Evolutionary conservation across 73 alveolate genomes (phyloP).

Genomic region (Stentor roeselii): DNA sequence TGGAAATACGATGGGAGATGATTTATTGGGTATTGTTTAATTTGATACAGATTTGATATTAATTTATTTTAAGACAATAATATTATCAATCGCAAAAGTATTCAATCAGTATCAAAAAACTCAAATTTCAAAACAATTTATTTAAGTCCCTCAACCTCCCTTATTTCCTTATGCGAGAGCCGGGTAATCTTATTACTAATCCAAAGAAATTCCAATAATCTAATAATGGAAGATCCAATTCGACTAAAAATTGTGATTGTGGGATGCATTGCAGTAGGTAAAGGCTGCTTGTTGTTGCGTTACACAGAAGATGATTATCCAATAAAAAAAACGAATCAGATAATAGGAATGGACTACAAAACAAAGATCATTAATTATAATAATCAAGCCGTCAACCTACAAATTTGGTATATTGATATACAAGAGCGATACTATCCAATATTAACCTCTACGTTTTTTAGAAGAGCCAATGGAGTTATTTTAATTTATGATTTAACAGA

Average conservation of each 20-base stretch:
- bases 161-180: no score
- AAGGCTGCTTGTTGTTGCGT: slow-evolving; percentile 69
- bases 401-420: slow-evolving; percentile 95
- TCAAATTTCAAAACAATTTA: no score
- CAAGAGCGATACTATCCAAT: slow-evolving; percentile 84
- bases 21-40: no score
- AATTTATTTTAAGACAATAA: no score
- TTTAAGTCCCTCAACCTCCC: no score
- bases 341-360: slow-evolving; percentile 87
- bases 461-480: slow-evolving; percentile 92
- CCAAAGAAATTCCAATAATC: no score
- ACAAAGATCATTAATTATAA: slow-evolving; percentile 63
- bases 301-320: slow-evolving; percentile 77
- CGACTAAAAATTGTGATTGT: slow-evolving; percentile 60
- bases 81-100: no score
- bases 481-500: slow-evolving; percentile 80
- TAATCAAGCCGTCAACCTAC: slow-evolving; percentile 62
- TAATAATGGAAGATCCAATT: slow-evolving; percentile 14
- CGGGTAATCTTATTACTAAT: no score
- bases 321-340: slow-evolving; percentile 59
- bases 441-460: slow-evolving; percentile 79
- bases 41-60: no score
- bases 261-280: slow-evolving; percentile 88
- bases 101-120: no score
- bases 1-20: no score